These are phyloP conservation scores for Neltuma alba DNA, from an alignment of 306 rosid species.

Conservation along the genomic window DNA sequence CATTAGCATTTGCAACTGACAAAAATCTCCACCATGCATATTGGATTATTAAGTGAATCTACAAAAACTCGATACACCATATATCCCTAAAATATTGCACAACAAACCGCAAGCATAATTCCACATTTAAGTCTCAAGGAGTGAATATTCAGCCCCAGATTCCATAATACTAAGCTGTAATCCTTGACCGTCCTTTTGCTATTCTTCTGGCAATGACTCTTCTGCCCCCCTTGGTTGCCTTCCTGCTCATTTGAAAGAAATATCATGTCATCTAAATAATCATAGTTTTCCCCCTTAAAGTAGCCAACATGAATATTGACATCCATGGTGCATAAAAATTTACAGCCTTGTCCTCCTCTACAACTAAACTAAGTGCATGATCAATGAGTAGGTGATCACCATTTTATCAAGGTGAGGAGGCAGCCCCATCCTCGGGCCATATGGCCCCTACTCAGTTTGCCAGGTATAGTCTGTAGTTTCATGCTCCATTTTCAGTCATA, in stretches of 20 bases:
- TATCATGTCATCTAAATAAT: conserved; percentile 4
- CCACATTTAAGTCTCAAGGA: conserved; percentile 5
- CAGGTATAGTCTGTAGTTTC: neutral
- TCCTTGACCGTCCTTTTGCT: conserved; percentile 66
- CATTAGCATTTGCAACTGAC: neutral
- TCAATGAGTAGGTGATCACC: neutral
- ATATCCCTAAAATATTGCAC: neutral
- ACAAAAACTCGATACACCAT: neutral
- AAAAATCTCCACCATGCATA: neutral
- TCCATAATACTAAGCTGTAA: conserved; percentile 56
- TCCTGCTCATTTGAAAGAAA: conserved; percentile 51
- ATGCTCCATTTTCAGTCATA: neutral
- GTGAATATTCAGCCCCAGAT: conserved; percentile 22
- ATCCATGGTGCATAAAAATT: conserved; percentile 4
- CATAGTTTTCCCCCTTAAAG: neutral
- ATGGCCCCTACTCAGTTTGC: neutral
- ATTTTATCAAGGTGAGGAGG: neutral
- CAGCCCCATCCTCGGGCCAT: neutral
- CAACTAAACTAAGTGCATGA: neutral
- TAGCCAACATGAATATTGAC: conserved; percentile 39
- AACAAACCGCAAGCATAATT: neutral
- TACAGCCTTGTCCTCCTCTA: conserved; percentile 13
- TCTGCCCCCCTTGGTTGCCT: conserved; percentile 72
- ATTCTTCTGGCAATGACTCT: conserved; percentile 76
- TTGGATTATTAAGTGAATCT: neutral